These are phyloP conservation scores for Macrophomina pseudophaseolina DNA, from an alignment of 2,329 filamentous ascomycete genomes.

Conservation along the genomic window DNA sequence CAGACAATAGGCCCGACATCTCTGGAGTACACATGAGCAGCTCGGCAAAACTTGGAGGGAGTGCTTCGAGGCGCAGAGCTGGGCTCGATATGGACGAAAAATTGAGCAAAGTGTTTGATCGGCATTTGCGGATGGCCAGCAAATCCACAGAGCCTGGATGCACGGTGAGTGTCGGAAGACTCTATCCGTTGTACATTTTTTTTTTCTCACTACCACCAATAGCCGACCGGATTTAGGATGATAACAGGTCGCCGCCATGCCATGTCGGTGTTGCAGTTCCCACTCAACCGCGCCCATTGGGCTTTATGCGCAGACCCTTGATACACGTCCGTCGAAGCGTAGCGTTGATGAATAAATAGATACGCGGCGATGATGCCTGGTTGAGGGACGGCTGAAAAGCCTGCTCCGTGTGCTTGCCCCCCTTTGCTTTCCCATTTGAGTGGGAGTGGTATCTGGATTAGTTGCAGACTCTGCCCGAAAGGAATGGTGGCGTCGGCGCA, in stretches of 20 bases:
- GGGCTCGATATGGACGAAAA: neutral
- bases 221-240: neutral
- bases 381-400: neutral
- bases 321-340: neutral
- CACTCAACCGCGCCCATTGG: neutral
- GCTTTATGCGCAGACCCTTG: neutral
- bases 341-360: neutral
- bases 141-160: neutral
- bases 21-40: neutral
- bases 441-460: neutral
- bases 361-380: neutral
- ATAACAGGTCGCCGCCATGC: neutral
- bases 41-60: neutral
- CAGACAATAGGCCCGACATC: constrained; percentile 3
- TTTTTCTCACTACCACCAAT: neutral
- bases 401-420: neutral
- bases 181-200: neutral
- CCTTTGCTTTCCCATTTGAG: neutral
- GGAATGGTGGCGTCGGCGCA: neutral
- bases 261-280: neutral
- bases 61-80: neutral
- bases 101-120: constrained; percentile 11
- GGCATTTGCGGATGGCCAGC: neutral
- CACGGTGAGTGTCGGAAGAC: neutral
- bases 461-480: neutral